Evolutionary conservation across 2,329 filamentous ascomycete genomes (phyloP), one percentile per base, ranked within the genome.

Genomic region (Myriosclerotinia scirpicola): DNA sequence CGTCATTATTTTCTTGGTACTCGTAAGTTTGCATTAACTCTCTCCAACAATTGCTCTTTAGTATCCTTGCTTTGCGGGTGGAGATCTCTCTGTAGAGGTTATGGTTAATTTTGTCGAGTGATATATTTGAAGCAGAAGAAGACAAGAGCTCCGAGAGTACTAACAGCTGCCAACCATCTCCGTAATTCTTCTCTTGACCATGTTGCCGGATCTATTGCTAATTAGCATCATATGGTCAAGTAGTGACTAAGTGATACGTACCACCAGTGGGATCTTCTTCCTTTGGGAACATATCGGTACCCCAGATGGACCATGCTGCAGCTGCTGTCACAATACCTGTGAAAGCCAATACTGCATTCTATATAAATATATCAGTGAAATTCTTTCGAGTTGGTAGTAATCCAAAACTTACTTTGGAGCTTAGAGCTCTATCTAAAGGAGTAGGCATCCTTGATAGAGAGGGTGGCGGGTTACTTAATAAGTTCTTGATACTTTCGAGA

Each of bases 161-260:
- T 79, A 84, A 97, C 94, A 73, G 85, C 86, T 55, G 87, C 86
- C 61, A 98, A 81, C 93, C 93, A 98, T 74, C 88, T 82, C 69
- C 87, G 84, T 78, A 96, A 82, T 75, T 98, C 92, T 58, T 92
- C 89, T 66, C 84, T 82, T 0, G 91, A 92, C 94, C 94, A 98
- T 12, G 78, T 81, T 53, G 85, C 82, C 3, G 88, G 87, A 69
- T 89, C 87, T 88, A 67, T 11, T 61, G 20, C 5, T 6, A 26
- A 53, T 63, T 46, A 68, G 48, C 54, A 54, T 20, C 9, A 22
- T 22, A 14, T 3, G 3, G 14, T 40, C 58, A 61, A n/a, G 5
- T 52, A 44, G 50, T 9, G 46, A 12, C 5, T 5, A 14, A 34
- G 8, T 17, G 38, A 61, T 30, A 66, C 52, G 81, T 86, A 81